Evolutionary conservation across 78 protist species (phyloP), one percentile per base, ranked within the genome.

Genomic region (Pirum gemmata): DNA sequence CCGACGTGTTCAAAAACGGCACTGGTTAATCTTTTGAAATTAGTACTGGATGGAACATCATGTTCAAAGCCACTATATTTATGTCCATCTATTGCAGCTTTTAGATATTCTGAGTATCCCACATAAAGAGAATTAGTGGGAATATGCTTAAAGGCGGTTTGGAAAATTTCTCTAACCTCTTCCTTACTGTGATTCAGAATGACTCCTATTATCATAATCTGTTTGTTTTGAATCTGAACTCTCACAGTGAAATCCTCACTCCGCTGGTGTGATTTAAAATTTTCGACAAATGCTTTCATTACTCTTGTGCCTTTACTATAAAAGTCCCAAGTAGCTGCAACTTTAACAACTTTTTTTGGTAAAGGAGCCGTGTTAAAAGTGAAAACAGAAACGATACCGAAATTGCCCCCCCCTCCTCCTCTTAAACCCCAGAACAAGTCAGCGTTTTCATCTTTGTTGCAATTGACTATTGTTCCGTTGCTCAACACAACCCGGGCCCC

Each of bases 321-420:
- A 21, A 51, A 5, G 67, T 51, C 67, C 67, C 67, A 51, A 51
- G 67, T 21, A 21, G 5, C 31, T 21, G 31, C 13, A 13, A 51
- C 67, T 5, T 21, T 13, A 51, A 5, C 5, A 31, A 34, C 2
- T 8, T 51, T 79, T 35, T 26, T 26, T 26, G 84, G 61, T 34
- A 1, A 26, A 79, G 84, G 40, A 26, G 34, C n/a, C 33, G 36
- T 33, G 1, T 61, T 34, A 31, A 51, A 79, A 13, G 84, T 79
- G 39, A 31, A n/a, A 1, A 33, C 41, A 5, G 84, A 34, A 33
- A 34, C 39, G 36, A 79, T 61, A 8, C 84, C 84, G 34, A 41
- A 79, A 61, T 41, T 79, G 29, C 84, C 84, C 2, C 84, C 84
- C 2, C 84, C 84, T 34, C 84, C 84, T 5, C 84, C 84, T 33